Percentiles rank a stretch among this genome's conserved stretches.
phyloP scores from a whole-genome alignment of 495 filamentous ascomycete species.

The Halenospora varia region DNA sequence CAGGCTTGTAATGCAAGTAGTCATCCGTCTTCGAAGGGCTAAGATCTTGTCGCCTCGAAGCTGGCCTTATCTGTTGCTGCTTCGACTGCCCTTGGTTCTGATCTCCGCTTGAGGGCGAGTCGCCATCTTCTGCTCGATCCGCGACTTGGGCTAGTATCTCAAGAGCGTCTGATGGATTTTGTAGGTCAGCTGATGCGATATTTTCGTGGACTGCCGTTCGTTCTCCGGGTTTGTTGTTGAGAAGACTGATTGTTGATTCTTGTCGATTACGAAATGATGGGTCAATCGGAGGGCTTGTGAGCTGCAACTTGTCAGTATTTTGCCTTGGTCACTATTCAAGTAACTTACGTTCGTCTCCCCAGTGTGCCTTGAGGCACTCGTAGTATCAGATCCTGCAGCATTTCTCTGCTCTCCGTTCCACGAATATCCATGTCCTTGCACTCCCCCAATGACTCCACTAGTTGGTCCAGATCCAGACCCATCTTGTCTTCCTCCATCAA shows the following conservation, averaged over 20 bases:
- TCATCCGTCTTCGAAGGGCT: conserved; percentile 16
- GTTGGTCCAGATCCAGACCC: conserved; percentile 2
- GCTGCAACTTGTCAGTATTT: conserved; percentile 4
- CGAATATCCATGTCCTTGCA: conserved; percentile 6
- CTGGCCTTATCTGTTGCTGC: background rate
- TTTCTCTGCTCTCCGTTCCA: conserved; percentile 9
- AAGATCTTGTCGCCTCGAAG: background rate
- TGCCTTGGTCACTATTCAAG: background rate
- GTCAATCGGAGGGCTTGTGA: conserved; percentile 9
- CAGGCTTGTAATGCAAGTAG: conserved; percentile 21
- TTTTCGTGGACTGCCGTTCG: conserved; percentile 18
- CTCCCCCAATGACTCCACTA: conserved; percentile 10
- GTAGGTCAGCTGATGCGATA: conserved; percentile 35
- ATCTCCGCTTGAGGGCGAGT: conserved; percentile 13
- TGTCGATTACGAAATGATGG: conserved; percentile 3
- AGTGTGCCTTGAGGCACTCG: conserved; percentile 17
- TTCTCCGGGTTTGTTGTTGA: conserved; percentile 4
- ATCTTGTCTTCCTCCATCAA: background rate
- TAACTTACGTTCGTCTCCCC: conserved; percentile 21
- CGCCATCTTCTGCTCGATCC: conserved; percentile 28
- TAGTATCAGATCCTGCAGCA: conserved; percentile 14
- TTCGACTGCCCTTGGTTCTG: conserved; percentile 12
- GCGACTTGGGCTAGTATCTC: conserved; percentile 44
- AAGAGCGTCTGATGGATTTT: conserved; percentile 43
- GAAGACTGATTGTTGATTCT: conserved; percentile 15